Evolutionary conservation across 176 grass and related monocot species (phyloP), one percentile per base, ranked within the genome.

Genomic region (Carex littledalei): DNA sequence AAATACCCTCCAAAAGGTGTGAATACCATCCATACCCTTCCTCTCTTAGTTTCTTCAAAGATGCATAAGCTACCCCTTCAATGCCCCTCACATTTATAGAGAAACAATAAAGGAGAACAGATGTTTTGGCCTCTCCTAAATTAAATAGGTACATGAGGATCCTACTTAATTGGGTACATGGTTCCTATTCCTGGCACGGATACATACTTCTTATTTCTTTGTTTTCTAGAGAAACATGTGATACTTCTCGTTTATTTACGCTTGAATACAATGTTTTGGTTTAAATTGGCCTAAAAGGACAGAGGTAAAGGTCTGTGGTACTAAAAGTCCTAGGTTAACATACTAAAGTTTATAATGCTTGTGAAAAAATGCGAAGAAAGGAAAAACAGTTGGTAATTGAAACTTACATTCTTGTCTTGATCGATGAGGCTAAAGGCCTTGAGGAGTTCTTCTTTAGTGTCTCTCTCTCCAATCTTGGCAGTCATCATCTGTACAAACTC

Each of bases 401-500:
- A 31, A 59, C 61, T 86, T 94, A 96, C 97, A 94, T 96, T 95
- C 53, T 87, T 91, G 88, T 99, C 97, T 85, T 95, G 97, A 85
- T 95, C 93, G 3, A 95, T 94, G 64, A 95, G 78, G 8, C 67
- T 63, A 88, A 99, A 99, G 67, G 97, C 97, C 83, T 93, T 94
- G 54, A 72, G 54, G 79, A 99, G 93, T 75, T 96, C 93, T 87
- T 99, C 97, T 89, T 92, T 94, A 75, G 80, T 92, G 74, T 99
- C 91, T 88, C 93, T 95, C 84, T 99, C 97, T 71, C 91, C 93
- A 74, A 99, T 94, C 85, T 99, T 99, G 58, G 91, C 90, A 32
- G 93, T 99, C 90, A 94, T 96, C 93, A 99, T 99, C 79, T 92
- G 82, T 79, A 95, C 90, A 80, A 99, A 99, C 79, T 99, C 93